Percentiles rank a stretch among this genome's conserved stretches.
Conservation (phyloP, 495 filamentous ascomycete species). For the Rusavskia elegans region DNA sequence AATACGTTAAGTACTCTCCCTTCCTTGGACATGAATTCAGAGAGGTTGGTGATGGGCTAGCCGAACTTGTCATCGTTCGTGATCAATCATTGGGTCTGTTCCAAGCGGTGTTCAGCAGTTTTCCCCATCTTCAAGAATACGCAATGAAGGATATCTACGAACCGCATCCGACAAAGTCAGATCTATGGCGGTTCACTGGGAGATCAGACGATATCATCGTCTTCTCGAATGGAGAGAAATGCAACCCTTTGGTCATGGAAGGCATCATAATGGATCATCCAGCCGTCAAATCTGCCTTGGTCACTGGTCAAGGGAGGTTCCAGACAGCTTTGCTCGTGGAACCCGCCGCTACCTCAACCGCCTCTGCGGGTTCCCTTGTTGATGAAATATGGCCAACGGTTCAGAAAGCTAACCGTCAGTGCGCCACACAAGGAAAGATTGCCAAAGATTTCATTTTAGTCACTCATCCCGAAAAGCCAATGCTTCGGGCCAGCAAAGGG, state of each 20-base stretch:
- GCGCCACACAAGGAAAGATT: constrained; percentile 1
- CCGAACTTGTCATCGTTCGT: constrained; percentile 30
- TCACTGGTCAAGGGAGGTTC: constrained; percentile 33
- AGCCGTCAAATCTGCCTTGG: constrained; percentile 28
- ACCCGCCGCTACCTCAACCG: too few species aligned
- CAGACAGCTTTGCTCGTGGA: constrained; percentile 16
- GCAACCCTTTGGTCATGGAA: constrained; percentile 40
- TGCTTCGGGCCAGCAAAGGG: constrained; percentile 37
- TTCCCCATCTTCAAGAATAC: constrained; percentile 34
- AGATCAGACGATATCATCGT: constrained; percentile 44
- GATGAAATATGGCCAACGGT: constrained; percentile 23
- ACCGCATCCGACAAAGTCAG: constrained; percentile 27
- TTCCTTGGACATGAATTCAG: constrained; percentile 24
- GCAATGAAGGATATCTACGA: constrained; percentile 39
- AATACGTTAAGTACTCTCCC: constrained; percentile 27
- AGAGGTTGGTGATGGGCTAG: constrained; percentile 22
- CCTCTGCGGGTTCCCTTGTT: neutral
- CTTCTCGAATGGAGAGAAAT: constrained; percentile 43
- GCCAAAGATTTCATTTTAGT: constrained; percentile 19
- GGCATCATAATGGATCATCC: constrained; percentile 24
- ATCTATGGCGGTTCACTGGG: constrained; percentile 34
- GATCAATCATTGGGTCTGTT: constrained; percentile 20
- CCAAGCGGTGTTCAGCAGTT: constrained; percentile 35
- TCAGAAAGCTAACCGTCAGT: constrained; percentile 21
- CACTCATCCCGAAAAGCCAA: constrained; percentile 30